Percentiles rank a stretch among this genome's conserved stretches.
phyloP scores from a whole-genome alignment of 2,329 filamentous ascomycete species.

The Aspergillus sergii region DNA sequence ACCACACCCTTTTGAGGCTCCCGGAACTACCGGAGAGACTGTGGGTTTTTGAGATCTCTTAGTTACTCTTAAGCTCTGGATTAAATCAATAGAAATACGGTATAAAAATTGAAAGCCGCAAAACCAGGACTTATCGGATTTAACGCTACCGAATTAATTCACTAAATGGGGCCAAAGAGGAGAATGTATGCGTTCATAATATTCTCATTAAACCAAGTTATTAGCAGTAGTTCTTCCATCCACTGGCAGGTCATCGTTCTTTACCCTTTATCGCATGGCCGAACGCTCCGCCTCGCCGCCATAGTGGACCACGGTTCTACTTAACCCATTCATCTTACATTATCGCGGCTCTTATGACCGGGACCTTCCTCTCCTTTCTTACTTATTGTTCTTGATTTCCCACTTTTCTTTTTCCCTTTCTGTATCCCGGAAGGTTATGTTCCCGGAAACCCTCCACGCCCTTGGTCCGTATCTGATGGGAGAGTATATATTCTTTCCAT shows the following conservation, averaged over 20 bases:
- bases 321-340: constrained; percentile 11
- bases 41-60: neutral
- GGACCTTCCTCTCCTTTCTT: constrained; percentile 1
- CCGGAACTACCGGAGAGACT: neutral
- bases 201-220: too few relatives aligned
- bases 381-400: constrained; percentile 8
- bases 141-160: neutral
- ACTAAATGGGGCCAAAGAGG: too few relatives aligned
- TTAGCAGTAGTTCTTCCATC: neutral
- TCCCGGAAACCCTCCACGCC: constrained; percentile 20
- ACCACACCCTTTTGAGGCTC: neutral
- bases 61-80: neutral
- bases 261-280: constrained; percentile 6
- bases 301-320: constrained; percentile 20
- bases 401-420: constrained; percentile 7
- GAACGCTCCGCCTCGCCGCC: constrained; percentile 20
- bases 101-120: neutral
- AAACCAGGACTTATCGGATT: neutral
- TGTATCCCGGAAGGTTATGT: constrained; percentile 20
- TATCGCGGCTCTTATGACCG: constrained; percentile 6
- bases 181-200: neutral
- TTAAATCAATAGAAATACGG: neutral
- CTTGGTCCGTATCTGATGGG: constrained; percentile 23
- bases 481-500: constrained; percentile 30
- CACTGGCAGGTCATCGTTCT: neutral